Evolutionary conservation across 2,329 filamentous ascomycete species (phyloP), one percentile per base, ranked within the genome.

Genomic region (Calonectria montana): DNA sequence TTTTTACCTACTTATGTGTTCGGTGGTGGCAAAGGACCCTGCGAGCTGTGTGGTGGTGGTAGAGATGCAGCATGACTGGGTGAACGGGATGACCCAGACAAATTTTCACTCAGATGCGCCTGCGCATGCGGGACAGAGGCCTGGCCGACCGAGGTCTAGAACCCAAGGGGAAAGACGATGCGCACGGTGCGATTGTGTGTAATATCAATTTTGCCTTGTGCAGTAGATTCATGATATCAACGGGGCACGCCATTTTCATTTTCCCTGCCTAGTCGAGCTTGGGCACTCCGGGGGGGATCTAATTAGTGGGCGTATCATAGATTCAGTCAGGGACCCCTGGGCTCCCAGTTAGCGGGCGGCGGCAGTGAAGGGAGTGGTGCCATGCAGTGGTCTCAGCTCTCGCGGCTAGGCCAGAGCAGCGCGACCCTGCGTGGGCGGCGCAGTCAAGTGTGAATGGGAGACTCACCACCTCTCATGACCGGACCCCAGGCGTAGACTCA

Each of bases 301-400:
- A 35, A 66, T 66, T 39, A 59, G 39, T 59, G 53, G 53, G 21
- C 64, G 64, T 57, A 66, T 43, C 48, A 66, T 53, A 57, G 37
- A 55, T 66, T 66, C 48, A 35, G 37, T 45, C 27, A 65, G 48
- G 47, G 23, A 27, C 63, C 35, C 47, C 53, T 39, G 53, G 31
- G 53, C 53, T 59, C 35, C 31, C 31, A 39, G 35, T 59, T 59
- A 59, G 53, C 53, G 31, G 53, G 39, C 29, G 53, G 39, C 29
- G 63, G 37, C 63, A 59, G 53, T 59, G 53, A 35, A 53, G 53
- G 29, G 31, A 59, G 55, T 70, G 63, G 68, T 70, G 68, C 68
- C 48, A 70, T 70, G 41, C 47, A 63, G 63, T 67, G 68, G 63
- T 21, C 68, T 70, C 63, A 67, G 63, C 62, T 29, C n/a, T 59